Conservation (phyloP, 2,329 filamentous ascomycete genomes). For the Aspergillus eucalypticola region DNA sequence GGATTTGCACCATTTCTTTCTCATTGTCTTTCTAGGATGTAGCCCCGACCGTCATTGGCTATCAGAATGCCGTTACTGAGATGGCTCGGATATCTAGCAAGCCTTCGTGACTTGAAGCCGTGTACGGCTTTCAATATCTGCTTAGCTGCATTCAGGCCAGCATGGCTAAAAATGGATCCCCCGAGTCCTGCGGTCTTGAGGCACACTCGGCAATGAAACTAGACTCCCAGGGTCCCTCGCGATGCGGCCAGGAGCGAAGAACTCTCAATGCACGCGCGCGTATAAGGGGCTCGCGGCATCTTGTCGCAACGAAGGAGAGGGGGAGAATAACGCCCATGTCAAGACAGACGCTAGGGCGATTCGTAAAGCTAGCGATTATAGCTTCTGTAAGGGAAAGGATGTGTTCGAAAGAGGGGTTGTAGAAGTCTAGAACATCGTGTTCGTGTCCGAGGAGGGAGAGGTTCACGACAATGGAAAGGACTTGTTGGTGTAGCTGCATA, state of each 20-base stretch:
- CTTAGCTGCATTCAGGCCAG: neutral
- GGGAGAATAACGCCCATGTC: constrained; percentile 35
- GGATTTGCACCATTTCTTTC: too few relatives aligned
- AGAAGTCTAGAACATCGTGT: neutral
- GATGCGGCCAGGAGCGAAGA: constrained; percentile 33
- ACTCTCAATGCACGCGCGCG: constrained; percentile 29
- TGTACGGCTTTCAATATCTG: too few relatives aligned
- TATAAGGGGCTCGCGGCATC: constrained; percentile 28
- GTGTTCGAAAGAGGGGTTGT: constrained; percentile 5
- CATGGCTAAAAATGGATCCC: neutral
- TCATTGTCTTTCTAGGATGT: too few relatives aligned
- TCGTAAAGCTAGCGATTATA: constrained; percentile 10
- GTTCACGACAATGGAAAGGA: neutral
- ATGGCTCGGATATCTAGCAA: too few relatives aligned
- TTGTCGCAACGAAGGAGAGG: constrained; percentile 33
- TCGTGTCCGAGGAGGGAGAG: neutral
- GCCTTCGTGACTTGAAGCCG: too few relatives aligned
- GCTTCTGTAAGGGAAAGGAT: constrained; percentile 5
- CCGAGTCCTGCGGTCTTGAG: neutral
- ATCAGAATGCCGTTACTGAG: too few relatives aligned
- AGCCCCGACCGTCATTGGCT: too few relatives aligned
- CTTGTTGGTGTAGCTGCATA: neutral
- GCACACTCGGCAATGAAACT: constrained; percentile 5
- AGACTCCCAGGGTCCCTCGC: constrained; percentile 40
- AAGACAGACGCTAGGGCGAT: constrained; percentile 22